A percentile compares a stretch with the other conserved stretches of the same genome.
phyloP scores from a whole-genome alignment of 1,284 basidiomycete species.

The Schizopora paradoxa region DNA sequence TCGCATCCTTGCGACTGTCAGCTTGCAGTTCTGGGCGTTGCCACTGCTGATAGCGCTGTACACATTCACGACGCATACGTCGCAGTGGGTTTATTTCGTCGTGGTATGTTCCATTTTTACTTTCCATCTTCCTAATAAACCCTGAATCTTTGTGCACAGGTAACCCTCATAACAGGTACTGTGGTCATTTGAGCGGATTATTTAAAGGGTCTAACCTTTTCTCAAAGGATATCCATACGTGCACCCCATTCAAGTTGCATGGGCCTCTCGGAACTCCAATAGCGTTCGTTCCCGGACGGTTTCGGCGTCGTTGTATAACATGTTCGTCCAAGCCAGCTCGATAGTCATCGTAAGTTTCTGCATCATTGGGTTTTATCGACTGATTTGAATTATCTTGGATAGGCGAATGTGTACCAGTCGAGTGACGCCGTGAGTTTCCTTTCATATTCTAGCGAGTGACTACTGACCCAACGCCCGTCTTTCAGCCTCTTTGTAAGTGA shows the following conservation, averaged over 20 bases:
- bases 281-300: constrained; percentile 51
- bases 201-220: neutral
- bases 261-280: constrained; percentile 52
- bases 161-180: too few species aligned
- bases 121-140: neutral
- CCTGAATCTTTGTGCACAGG: too few species aligned
- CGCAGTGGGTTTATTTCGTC: constrained; percentile 44
- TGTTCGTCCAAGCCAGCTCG: too few species aligned
- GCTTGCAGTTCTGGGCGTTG: constrained; percentile 45
- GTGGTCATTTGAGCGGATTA: neutral
- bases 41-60: constrained; percentile 49
- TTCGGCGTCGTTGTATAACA: constrained; percentile 51
- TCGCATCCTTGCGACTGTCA: constrained; percentile 41
- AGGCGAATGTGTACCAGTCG: too few species aligned
- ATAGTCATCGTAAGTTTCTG: too few species aligned
- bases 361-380: constrained; percentile 40
- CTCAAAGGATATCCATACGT: constrained; percentile 27
- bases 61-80: constrained; percentile 37
- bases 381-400: constrained; percentile 36
- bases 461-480: too few species aligned
- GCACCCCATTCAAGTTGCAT: constrained; percentile 41
- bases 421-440: too few species aligned
- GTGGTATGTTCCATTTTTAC: neutral
- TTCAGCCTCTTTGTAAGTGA: too few species aligned
- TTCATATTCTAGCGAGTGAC: too few species aligned